phyloP scores from a whole-genome alignment of 1,284 basidiomycete genomes.

The Trichosporon coremiiforme region DNA sequence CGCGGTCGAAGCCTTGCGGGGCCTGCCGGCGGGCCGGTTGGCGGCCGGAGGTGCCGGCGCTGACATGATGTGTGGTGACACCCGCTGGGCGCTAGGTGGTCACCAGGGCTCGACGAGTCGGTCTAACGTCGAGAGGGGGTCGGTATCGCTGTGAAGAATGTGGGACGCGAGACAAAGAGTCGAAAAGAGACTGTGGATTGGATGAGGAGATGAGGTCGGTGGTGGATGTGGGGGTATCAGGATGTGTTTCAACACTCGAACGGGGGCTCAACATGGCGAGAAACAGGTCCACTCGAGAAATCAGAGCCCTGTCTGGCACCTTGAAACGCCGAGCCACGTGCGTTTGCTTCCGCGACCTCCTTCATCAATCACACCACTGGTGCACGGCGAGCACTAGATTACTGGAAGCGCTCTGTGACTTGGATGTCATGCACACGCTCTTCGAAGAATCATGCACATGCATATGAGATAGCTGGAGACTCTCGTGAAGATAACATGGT shows the following conservation, averaged over 20 bases:
- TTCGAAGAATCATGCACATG: not conserved
- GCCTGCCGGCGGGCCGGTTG: slow-evolving; percentile 30
- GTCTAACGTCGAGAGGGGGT: not conserved
- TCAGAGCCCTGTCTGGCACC: not conserved
- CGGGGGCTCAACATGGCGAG: slow-evolving; percentile 20
- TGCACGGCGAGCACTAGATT: not conserved
- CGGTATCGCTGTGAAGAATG: not conserved
- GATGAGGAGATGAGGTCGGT: not conserved
- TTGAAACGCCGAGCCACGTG: slow-evolving; percentile 13
- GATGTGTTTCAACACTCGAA: slow-evolving; percentile 13
- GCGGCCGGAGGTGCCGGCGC: slow-evolving; percentile 24
- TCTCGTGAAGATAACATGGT: not conserved
- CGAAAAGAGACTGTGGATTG: slow-evolving; percentile 8
- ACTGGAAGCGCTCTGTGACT: not conserved
- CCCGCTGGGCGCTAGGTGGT: slow-evolving; percentile 8
- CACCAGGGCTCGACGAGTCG: slow-evolving; percentile 15
- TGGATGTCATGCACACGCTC: not conserved
- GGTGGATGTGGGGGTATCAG: slow-evolving; percentile 19
- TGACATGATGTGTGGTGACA: slow-evolving; percentile 16
- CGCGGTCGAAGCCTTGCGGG: slow-evolving; percentile 49
- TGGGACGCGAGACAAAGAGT: not conserved
- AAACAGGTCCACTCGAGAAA: slow-evolving; percentile 21
- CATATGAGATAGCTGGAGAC: not conserved
- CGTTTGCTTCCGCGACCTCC: not conserved
- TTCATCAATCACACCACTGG: not conserved